A percentile compares a stretch with the other conserved stretches of the same genome.
Evolutionary conservation across 805 yeast species (phyloP).

Genomic region (Sugiyamaella floridensis): DNA sequence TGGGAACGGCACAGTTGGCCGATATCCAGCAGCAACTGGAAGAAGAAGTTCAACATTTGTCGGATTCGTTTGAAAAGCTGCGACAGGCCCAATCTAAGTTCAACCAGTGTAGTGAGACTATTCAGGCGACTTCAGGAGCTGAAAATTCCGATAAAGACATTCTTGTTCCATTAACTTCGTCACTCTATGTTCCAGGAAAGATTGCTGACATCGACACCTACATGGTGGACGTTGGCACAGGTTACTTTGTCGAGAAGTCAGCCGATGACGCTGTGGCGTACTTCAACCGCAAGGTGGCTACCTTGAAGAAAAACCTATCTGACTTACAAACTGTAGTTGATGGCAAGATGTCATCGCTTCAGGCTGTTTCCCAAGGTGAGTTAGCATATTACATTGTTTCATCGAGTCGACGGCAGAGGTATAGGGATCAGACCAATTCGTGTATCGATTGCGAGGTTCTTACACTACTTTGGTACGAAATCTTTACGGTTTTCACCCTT

Average conservation of each 20-base stretch:
- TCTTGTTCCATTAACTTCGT: conserved; percentile 81
- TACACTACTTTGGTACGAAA: too few species aligned
- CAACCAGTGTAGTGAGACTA: conserved; percentile 68
- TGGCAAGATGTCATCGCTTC: conserved; percentile 61
- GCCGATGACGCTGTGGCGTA: conserved; percentile 61
- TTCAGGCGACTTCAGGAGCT: conserved; percentile 44
- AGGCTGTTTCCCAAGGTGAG: conserved; percentile 45
- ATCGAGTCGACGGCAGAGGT: neutral
- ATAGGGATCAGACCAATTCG: too few species aligned
- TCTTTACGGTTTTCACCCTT: too few species aligned
- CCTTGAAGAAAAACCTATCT: conserved; percentile 62
- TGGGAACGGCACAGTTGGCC: conserved; percentile 76
- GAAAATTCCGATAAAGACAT: conserved; percentile 45
- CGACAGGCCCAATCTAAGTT: conserved; percentile 76
- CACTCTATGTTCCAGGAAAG: conserved; percentile 83
- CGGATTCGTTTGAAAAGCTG: conserved; percentile 76
- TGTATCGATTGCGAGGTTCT: too few species aligned
- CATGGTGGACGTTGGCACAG: conserved; percentile 93
- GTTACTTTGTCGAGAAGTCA: conserved; percentile 80
- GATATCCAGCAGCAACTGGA: conserved; percentile 80
- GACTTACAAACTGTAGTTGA: conserved; percentile 69
- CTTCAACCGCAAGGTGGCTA: conserved; percentile 65
- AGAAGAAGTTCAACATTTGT: conserved; percentile 78
- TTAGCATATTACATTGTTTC: neutral
- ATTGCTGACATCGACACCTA: conserved; percentile 58